Percentiles rank a stretch among this genome's conserved stretches.
Evolutionary conservation across 2,329 filamentous ascomycete species (phyloP).

Genomic region (Fusarium irregulare): DNA sequence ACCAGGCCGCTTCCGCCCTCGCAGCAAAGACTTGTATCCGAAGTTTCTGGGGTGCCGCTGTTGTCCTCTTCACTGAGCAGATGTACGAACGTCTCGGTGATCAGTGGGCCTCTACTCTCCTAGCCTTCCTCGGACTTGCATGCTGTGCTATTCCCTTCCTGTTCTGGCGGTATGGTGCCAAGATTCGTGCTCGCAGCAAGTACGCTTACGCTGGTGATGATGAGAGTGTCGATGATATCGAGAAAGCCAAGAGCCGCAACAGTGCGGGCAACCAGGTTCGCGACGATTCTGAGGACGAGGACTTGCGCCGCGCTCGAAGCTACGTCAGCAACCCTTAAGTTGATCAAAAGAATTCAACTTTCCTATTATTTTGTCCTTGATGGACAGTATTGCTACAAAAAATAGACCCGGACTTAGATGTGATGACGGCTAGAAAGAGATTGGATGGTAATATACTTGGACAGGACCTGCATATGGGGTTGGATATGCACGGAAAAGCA

Average conservation of each 20-base stretch:
- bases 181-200: constrained; percentile 74
- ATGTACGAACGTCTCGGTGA: constrained; percentile 80
- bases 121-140: constrained; percentile 78
- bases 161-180: constrained; percentile 82
- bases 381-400: neutral
- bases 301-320: constrained; percentile 57
- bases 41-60: constrained; percentile 81
- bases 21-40: constrained; percentile 85
- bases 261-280: constrained; percentile 42
- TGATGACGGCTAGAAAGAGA: neutral
- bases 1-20: constrained; percentile 82
- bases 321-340: constrained; percentile 60
- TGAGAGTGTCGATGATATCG: constrained; percentile 50
- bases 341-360: neutral
- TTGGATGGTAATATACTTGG: constrained; percentile 22
- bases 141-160: constrained; percentile 87
- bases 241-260: constrained; percentile 50
- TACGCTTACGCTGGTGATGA: constrained; percentile 78
- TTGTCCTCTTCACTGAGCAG: constrained; percentile 83
- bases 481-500: constrained; percentile 12
- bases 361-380: neutral
- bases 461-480: constrained; percentile 20
- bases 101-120: constrained; percentile 79
- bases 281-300: constrained; percentile 52
- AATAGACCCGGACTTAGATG: constrained; percentile 18